Evolutionary conservation across 345 rosid genomes (phyloP).

Genomic region (Sisymbrium irio): DNA sequence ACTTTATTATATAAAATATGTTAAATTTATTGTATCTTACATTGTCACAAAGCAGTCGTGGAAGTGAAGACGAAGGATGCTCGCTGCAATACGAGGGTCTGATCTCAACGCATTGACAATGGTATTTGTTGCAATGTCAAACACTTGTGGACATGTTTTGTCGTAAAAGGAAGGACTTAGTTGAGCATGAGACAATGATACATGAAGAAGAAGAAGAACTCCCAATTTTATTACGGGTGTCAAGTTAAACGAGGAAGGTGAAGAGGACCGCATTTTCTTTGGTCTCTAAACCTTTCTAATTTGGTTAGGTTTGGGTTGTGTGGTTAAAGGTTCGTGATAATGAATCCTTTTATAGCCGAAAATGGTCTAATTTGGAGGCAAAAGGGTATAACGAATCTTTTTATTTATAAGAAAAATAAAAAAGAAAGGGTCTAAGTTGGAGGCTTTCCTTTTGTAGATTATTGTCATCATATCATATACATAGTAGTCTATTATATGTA

Average conservation of each 20-base stretch:
- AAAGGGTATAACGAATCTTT: not conserved
- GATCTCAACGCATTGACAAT: slow-evolving; percentile 33
- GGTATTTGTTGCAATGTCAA: slow-evolving; percentile 40
- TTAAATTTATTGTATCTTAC: slow-evolving; percentile 28
- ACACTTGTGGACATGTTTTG: slow-evolving; percentile 51
- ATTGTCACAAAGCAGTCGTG: slow-evolving; percentile 58
- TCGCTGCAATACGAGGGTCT: slow-evolving; percentile 48
- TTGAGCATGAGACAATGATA: slow-evolving; percentile 17
- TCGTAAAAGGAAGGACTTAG: slow-evolving; percentile 49
- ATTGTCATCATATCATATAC: too few relatives aligned
- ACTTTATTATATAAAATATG: not conserved
- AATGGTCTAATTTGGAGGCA: not conserved
- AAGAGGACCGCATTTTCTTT: slow-evolving; percentile 23
- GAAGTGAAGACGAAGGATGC: slow-evolving; percentile 52
- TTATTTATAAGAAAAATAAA: too few relatives aligned
- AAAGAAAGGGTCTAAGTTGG: not conserved
- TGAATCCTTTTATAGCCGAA: slow-evolving; percentile 9
- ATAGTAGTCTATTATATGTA: too few relatives aligned
- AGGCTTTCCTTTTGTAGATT: not conserved
- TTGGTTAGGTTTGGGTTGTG: slow-evolving; percentile 8
- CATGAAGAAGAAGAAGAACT: slow-evolving; percentile 2
- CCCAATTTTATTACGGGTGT: not conserved
- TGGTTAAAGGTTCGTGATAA: slow-evolving; percentile 3
- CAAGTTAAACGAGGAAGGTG: not conserved
- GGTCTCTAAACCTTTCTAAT: not conserved